Evolutionary conservation across 2,329 filamentous ascomycete genomes (phyloP).

Genomic region (Phialophora chinensis): DNA sequence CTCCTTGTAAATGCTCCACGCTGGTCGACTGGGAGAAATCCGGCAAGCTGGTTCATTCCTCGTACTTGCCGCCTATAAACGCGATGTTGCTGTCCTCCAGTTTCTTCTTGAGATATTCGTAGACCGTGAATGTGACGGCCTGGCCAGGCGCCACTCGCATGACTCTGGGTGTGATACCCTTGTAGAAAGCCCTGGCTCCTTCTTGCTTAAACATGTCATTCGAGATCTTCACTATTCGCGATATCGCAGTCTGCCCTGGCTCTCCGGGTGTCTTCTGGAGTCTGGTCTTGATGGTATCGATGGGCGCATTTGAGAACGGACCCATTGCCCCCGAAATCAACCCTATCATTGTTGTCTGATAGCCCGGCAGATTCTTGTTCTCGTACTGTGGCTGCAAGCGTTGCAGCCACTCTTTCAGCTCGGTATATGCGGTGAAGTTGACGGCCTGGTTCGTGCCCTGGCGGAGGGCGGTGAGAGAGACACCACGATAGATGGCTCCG

Average conservation of each 20-base stretch:
- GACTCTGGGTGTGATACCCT: slow-evolving; percentile 95
- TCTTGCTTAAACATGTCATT: slow-evolving; percentile 91
- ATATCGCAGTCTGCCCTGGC: slow-evolving; percentile 78
- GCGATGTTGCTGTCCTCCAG: slow-evolving; percentile 69
- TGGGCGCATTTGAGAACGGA: slow-evolving; percentile 93
- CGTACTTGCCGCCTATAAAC: slow-evolving; percentile 68
- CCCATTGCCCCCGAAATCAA: slow-evolving; percentile 93
- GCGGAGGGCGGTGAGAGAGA: slow-evolving; percentile 87
- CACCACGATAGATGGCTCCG: slow-evolving; percentile 87
- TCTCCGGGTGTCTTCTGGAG: slow-evolving; percentile 87
- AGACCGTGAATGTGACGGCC: slow-evolving; percentile 76
- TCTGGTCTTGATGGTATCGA: slow-evolving; percentile 98
- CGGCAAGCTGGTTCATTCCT: slow-evolving; percentile 56
- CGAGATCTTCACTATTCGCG: slow-evolving; percentile 78
- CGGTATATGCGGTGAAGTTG: slow-evolving; percentile 97
- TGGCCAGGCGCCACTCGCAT: slow-evolving; percentile 98
- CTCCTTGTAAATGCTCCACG: slow-evolving; percentile 1
- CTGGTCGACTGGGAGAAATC: not conserved
- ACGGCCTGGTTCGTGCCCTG: slow-evolving; percentile 98
- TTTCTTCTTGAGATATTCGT: slow-evolving; percentile 76
- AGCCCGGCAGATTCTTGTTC: slow-evolving; percentile 73
- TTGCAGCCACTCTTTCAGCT: slow-evolving; percentile 83
- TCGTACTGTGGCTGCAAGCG: slow-evolving; percentile 72
- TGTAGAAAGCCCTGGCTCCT: slow-evolving; percentile 94
- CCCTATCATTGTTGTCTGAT: slow-evolving; percentile 89